Conservation (phyloP, 495 filamentous ascomycete genomes). For the Neurospora discreta region DNA sequence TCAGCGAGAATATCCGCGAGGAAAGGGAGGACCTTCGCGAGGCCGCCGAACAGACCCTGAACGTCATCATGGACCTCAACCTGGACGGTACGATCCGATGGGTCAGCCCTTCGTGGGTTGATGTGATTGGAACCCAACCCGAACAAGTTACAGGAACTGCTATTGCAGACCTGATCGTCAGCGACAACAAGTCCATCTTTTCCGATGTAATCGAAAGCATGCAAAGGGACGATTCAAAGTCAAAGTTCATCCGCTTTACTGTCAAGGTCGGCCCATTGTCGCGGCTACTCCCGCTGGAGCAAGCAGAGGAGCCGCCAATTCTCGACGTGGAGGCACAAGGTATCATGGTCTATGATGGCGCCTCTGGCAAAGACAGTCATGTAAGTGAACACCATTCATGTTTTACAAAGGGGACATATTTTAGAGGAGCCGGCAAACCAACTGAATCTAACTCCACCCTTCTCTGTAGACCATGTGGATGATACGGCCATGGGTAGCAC, state of each 20-base stretch:
- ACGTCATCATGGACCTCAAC: conserved; percentile 87
- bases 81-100: conserved; percentile 82
- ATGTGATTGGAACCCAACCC: conserved; percentile 72
- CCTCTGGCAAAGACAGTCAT: conserved; percentile 78
- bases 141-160: conserved; percentile 63
- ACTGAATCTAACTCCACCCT: conserved; percentile 9
- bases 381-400: conserved; percentile 41
- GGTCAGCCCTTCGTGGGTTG: conserved; percentile 95
- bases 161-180: conserved; percentile 69
- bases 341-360: conserved; percentile 91
- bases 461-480: conserved; percentile 91
- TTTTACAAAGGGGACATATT: not conserved
- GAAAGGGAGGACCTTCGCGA: conserved; percentile 88
- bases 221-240: conserved; percentile 85
- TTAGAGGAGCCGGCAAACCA: not conserved
- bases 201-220: conserved; percentile 73
- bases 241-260: conserved; percentile 81
- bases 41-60: conserved; percentile 90
- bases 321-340: conserved; percentile 88
- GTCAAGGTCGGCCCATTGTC: conserved; percentile 65
- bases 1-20: conserved; percentile 46
- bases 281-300: conserved; percentile 45
- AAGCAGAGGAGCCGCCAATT: conserved; percentile 38
- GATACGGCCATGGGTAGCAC: conserved; percentile 83
- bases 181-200: conserved; percentile 67